phyloP scores from a whole-genome alignment of 2,329 filamentous ascomycete genomes.

The Sarocladium strictum region DNA sequence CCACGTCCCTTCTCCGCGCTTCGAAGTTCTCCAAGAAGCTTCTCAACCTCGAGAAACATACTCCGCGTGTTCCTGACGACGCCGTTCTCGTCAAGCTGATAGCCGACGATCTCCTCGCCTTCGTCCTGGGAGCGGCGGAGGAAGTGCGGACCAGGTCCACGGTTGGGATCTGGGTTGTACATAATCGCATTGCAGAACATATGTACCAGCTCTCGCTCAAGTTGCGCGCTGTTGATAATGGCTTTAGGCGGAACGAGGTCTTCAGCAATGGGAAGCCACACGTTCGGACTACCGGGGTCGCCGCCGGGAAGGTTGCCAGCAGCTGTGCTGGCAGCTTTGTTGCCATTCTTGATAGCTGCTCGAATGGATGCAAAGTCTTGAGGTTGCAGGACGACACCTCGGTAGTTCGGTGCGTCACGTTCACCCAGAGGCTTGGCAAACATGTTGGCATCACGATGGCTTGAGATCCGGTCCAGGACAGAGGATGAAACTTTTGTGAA shows the following conservation, averaged over 20 bases:
- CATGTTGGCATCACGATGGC: constrained; percentile 72
- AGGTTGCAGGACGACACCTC: constrained; percentile 65
- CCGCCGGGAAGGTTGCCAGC: constrained; percentile 56
- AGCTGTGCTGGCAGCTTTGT: constrained; percentile 55
- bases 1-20: constrained; percentile 57
- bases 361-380: constrained; percentile 76
- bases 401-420: constrained; percentile 70
- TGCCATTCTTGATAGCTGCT: constrained; percentile 67
- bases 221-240: constrained; percentile 87
- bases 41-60: constrained; percentile 86
- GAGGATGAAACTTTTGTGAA: constrained; percentile 68
- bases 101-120: constrained; percentile 46
- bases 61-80: constrained; percentile 81
- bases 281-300: constrained; percentile 48
- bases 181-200: constrained; percentile 99
- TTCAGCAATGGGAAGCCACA: constrained; percentile 63
- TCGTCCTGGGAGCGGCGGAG: constrained; percentile 38
- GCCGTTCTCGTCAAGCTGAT: constrained; percentile 72
- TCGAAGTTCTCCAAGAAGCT: constrained; percentile 68
- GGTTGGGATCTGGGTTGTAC: constrained; percentile 84
- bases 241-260: constrained; percentile 80
- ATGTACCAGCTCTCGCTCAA: constrained; percentile 88
- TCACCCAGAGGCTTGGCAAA: constrained; percentile 72
- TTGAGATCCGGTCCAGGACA: constrained; percentile 69
- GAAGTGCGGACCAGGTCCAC: constrained; percentile 61